phyloP scores from a whole-genome alignment of 139 green algal species.

The Microglena sp. region DNA sequence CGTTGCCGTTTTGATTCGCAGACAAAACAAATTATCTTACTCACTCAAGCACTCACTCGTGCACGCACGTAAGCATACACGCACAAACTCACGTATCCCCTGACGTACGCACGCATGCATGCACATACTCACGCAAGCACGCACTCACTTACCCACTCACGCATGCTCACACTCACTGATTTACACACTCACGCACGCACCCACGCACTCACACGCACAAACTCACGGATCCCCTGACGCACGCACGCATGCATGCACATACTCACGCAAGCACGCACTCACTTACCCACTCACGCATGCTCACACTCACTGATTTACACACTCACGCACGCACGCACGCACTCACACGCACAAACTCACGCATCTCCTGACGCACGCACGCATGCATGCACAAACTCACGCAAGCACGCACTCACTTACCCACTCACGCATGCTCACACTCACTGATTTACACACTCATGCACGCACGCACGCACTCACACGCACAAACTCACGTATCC shows the following conservation, averaged over 20 bases:
- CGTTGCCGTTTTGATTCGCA: no score
- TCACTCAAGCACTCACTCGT: neutral
- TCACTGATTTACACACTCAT: neutral
- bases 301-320: neutral
- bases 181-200: no score
- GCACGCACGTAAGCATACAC: neutral
- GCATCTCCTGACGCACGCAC: neutral
- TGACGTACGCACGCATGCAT: neutral
- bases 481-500: neutral
- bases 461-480: neutral
- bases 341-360: no score
- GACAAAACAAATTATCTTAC: neutral
- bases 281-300: neutral
- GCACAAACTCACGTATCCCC: neutral
- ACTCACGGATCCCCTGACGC: no score
- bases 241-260: conserved; percentile 10
- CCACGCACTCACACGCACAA: no score
- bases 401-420: neutral
- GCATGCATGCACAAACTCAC: conserved; percentile 13
- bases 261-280: no score
- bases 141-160: conserved; percentile 1
- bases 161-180: neutral
- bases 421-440: neutral
- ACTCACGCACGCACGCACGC: no score
- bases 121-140: neutral